Base-by-base conservation (phyloP, 345 rosid genomes). In the Lepidium aucheri region DNA sequence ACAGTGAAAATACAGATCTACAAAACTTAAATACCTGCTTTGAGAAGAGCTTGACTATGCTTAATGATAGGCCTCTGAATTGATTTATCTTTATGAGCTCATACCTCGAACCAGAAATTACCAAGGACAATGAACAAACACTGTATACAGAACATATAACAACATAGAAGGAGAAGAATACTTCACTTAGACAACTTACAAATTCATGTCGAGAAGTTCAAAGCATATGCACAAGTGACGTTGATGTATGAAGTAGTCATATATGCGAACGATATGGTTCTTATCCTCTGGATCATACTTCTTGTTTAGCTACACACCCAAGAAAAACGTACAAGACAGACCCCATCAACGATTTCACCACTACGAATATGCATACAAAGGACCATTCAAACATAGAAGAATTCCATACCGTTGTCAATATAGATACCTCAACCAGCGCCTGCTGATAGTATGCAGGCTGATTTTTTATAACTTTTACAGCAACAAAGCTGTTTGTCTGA, bases 371-470 rank as follows among this genome's bases (percentile, higher is more conserved):
- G 70, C 60, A 76, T 50, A 61, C 24, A 56, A 44, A 64, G 38
- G 57, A 47, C 58, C 15, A 59, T 63, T 59, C 34, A 60, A 58
- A 54, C 44, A 28, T 70, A 54, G 54, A 45, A 65, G 55, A 58
- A 66, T 18, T 53, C 38, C 67, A 52, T 82, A 95, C 99, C 85
- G 84, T 87, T 76, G 92, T 82, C 84, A 95, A 75, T 62, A 95
- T 95, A 72, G 97, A 91, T 71, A 95, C 99, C 85, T 95, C 97
- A 77, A 95, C 96, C 74, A 91, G 76, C 41, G 99, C 91, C 78
- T 95, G 97, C 84, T 91, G 99, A 76, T 89, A 83, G 85, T 91
- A 91, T 54, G 99, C 99, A 72, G 97, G 97, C 70, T 82, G 95
- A 61, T 95, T 95, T 81, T 95, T 95, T 17, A 95, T 95, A 75